A percentile compares a stretch with the other conserved stretches of the same genome.
Evolutionary conservation across 2,329 filamentous ascomycete genomes (phyloP).

Genomic region (Monosporascus sp.): DNA sequence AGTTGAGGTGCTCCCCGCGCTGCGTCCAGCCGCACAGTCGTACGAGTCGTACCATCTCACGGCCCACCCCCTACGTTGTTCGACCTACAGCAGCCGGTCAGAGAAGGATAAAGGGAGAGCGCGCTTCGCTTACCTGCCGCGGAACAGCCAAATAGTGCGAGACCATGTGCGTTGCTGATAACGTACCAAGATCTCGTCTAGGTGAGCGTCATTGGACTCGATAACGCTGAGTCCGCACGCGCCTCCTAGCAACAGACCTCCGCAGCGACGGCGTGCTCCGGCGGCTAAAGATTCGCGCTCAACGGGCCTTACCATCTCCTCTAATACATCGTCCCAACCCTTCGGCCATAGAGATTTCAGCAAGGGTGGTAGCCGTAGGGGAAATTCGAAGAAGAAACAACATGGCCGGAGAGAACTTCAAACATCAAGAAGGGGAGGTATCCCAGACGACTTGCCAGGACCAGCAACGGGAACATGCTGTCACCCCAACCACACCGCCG

Average conservation of each 20-base stretch:
- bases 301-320: too few relatives aligned
- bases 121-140: background rate
- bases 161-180: background rate
- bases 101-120: background rate
- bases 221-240: background rate
- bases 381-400: background rate
- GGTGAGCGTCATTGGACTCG: background rate
- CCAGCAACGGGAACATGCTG: slow-evolving; percentile 5
- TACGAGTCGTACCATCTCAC: background rate
- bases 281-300: background rate
- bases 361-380: background rate
- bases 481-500: slow-evolving; percentile 28
- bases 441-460: slow-evolving; percentile 3
- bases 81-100: background rate
- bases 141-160: background rate
- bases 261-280: background rate
- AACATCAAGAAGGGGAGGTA: background rate
- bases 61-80: background rate
- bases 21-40: background rate
- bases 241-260: background rate
- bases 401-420: background rate
- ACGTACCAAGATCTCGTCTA: background rate
- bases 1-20: too few relatives aligned
- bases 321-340: background rate
- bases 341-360: background rate